phyloP scores from a whole-genome alignment of 2,329 filamentous ascomycete genomes.

The Xylaria sp. region DNA sequence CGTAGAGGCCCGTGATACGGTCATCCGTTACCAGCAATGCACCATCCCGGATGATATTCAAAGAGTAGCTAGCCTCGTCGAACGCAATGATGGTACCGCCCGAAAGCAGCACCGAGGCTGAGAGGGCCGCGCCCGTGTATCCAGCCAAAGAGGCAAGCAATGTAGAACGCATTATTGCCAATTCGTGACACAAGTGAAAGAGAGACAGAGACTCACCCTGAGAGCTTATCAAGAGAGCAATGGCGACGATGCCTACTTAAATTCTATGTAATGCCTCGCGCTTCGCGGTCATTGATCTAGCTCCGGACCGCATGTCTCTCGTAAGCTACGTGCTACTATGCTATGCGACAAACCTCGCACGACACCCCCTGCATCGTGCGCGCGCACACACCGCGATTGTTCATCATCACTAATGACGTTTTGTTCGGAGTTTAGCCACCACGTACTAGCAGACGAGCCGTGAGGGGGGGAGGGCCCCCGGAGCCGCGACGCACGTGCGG shows the following conservation, averaged over 20 bases:
- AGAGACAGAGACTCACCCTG: not conserved
- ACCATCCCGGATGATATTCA: slow-evolving; percentile 47
- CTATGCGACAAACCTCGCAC: slow-evolving; percentile 2
- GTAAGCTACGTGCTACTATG: not conserved
- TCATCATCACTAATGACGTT: slow-evolving; percentile 34
- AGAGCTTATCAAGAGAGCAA: not conserved
- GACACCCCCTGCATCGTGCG: not conserved
- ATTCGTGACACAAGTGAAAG: not conserved
- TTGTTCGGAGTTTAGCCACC: slow-evolving; percentile 31
- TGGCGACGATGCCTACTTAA: not conserved
- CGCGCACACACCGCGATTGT: slow-evolving; percentile 18
- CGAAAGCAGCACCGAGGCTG: slow-evolving; percentile 44
- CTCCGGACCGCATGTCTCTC: not conserved
- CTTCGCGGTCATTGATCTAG: slow-evolving; percentile 23
- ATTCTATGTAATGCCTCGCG: not conserved
- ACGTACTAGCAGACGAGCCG: not conserved
- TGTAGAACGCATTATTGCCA: slow-evolving; percentile 37
- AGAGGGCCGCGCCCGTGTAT: slow-evolving; percentile 48
- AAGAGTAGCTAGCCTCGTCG: slow-evolving; percentile 41
- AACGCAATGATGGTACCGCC: slow-evolving; percentile 49
- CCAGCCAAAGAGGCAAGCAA: slow-evolving; percentile 41
- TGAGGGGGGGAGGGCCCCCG: slow-evolving; percentile 18
- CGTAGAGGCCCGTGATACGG: slow-evolving; percentile 49
- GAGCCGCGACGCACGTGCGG: slow-evolving; percentile 31
- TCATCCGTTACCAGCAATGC: slow-evolving; percentile 52